A percentile compares a stretch with the other conserved stretches of the same genome.
Evolutionary conservation across 2,329 filamentous ascomycete species (phyloP).

Genomic region (Leptosphaerulina australis): DNA sequence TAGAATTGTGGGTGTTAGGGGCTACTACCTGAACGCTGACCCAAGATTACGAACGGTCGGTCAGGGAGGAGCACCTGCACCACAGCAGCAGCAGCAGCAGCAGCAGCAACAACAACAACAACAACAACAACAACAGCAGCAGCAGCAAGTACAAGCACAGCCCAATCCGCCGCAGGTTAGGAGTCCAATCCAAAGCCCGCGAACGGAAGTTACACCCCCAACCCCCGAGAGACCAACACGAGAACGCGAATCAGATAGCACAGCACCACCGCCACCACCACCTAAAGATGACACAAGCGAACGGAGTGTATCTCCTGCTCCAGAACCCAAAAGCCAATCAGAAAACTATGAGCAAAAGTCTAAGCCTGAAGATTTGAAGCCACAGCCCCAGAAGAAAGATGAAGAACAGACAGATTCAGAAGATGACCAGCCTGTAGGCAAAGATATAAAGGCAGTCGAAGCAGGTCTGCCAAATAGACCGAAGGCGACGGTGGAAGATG

Average conservation of each 20-base stretch:
- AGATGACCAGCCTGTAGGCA: slow-evolving; percentile 29
- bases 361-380: slow-evolving; percentile 42
- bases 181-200: slow-evolving; percentile 50
- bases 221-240: slow-evolving; percentile 53
- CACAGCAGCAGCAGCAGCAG: slow-evolving; percentile 27
- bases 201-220: slow-evolving; percentile 58
- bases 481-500: slow-evolving; percentile 40
- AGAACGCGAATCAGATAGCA: slow-evolving; percentile 29
- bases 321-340: slow-evolving; percentile 40
- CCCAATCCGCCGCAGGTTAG: slow-evolving; percentile 31
- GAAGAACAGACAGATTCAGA: slow-evolving; percentile 35
- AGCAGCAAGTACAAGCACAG: slow-evolving; percentile 18
- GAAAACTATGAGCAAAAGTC: slow-evolving; percentile 43
- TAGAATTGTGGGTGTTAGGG: slow-evolving; percentile 89
- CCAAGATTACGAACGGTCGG: slow-evolving; percentile 64
- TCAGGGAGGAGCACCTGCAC: slow-evolving; percentile 40
- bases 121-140: slow-evolving; percentile 17
- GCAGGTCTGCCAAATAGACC: slow-evolving; percentile 35
- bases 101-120: slow-evolving; percentile 28
- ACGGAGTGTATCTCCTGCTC: slow-evolving; percentile 27
- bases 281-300: slow-evolving; percentile 41
- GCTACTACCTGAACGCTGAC: slow-evolving; percentile 93
- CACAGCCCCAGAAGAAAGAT: slow-evolving; percentile 34
- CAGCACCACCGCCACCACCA: slow-evolving; percentile 43
- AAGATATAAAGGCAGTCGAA: slow-evolving; percentile 35